Percentiles rank a stretch among this genome's conserved stretches.
phyloP scores from a whole-genome alignment of 768 basidiomycete genomes.

The Russula abietina region DNA sequence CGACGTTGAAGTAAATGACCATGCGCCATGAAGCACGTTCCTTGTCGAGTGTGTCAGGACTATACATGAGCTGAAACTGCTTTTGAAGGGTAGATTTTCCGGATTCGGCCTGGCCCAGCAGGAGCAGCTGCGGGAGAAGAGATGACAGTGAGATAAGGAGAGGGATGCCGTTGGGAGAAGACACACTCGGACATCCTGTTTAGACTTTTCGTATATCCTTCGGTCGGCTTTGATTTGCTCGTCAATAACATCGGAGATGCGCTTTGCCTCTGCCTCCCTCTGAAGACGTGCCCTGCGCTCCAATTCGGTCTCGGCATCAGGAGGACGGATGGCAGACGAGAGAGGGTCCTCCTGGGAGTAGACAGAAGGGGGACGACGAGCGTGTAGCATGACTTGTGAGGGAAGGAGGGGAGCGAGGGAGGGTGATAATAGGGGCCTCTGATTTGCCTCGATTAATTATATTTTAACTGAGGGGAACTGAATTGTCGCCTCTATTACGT shows the following conservation, averaged over 20 bases:
- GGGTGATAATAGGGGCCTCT: constrained; percentile 7
- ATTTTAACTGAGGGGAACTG: neutral
- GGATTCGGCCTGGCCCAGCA: constrained; percentile 74
- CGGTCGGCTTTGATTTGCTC: constrained; percentile 69
- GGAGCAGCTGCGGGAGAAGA: constrained; percentile 45
- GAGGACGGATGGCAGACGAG: constrained; percentile 57
- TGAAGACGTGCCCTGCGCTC: constrained; percentile 58
- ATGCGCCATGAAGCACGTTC: constrained; percentile 73
- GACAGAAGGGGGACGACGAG: constrained; percentile 60
- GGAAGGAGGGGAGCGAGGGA: neutral
- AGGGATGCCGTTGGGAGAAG: neutral
- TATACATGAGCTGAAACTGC: constrained; percentile 79
- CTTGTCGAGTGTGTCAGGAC: constrained; percentile 59
- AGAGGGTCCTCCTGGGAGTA: constrained; percentile 71
- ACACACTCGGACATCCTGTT: constrained; percentile 68
- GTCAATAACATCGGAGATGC: constrained; percentile 75
- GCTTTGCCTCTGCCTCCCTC: constrained; percentile 67
- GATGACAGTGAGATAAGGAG: constrained; percentile 20
- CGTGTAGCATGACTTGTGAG: constrained; percentile 36
- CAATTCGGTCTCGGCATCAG: constrained; percentile 55
- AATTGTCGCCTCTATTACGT: neutral
- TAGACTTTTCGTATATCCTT: constrained; percentile 56
- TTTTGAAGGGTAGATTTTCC: constrained; percentile 75
- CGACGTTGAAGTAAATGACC: constrained; percentile 76
- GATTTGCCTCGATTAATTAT: neutral